Evolutionary conservation across 305 asterid species (phyloP).

Genomic region (Rubia occidens): DNA sequence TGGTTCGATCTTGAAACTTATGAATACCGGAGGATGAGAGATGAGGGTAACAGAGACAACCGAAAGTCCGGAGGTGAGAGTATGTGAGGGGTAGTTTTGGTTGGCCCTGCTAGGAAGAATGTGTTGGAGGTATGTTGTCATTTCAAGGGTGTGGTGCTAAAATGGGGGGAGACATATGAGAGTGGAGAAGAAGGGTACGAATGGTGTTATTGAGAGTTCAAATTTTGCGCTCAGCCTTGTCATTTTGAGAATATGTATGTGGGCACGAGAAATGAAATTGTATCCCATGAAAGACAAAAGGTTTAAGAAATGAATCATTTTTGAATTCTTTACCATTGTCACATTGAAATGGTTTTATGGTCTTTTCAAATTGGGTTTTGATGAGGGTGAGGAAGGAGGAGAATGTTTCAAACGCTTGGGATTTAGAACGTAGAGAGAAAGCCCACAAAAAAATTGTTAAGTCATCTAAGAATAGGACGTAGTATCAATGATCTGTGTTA

Average conservation of each 20-base stretch:
- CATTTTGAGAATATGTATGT: too few relatives aligned
- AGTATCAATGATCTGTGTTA: not conserved
- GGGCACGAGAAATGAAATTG: not conserved
- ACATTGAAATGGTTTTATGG: conserved; percentile 1
- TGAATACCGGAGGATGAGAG: not conserved
- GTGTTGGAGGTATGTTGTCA: not conserved
- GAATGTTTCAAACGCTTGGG: not conserved
- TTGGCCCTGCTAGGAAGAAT: not conserved
- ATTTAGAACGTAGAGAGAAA: conserved; percentile 2
- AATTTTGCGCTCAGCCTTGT: not conserved
- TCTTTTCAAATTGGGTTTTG: not conserved
- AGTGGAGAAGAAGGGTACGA: not conserved
- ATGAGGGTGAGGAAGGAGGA: not conserved
- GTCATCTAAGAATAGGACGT: conserved; percentile 9
- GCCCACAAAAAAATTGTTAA: conserved; percentile 8
- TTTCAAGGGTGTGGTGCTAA: not conserved
- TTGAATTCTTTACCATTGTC: not conserved
- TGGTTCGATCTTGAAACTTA: not conserved
- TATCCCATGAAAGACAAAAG: not conserved
- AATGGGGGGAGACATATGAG: not conserved
- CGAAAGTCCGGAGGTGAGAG: not conserved
- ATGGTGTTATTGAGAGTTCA: not conserved
- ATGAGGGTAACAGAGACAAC: not conserved
- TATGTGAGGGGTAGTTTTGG: not conserved
- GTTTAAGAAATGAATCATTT: not conserved